Evolutionary conservation across 768 basidiomycete species (phyloP).

Genomic region (Termitomyces bulborhizus): DNA sequence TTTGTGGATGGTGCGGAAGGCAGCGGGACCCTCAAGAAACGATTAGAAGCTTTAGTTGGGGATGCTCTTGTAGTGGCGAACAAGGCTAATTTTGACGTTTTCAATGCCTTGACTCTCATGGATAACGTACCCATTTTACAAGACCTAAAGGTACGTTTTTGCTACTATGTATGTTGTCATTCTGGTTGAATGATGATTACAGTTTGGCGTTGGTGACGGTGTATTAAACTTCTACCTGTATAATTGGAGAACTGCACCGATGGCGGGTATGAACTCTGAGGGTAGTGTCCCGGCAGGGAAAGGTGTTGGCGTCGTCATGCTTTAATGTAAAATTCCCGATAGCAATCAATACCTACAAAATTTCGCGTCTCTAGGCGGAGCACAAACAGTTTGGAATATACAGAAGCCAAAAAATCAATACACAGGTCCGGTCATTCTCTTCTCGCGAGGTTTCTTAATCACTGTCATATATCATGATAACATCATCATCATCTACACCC

Average conservation of each 20-base stretch:
- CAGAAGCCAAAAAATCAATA: slow-evolving; percentile 9
- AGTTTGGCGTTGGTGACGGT: slow-evolving; percentile 95
- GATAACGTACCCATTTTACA: slow-evolving; percentile 82
- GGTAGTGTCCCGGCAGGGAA: slow-evolving; percentile 53
- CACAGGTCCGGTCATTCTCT: slow-evolving; percentile 6
- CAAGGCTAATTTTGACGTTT: slow-evolving; percentile 87
- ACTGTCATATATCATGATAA: slow-evolving; percentile 74
- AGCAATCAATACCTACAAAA: not conserved
- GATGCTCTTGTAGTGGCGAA: slow-evolving; percentile 82
- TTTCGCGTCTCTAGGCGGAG: not conserved
- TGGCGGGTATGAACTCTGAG: slow-evolving; percentile 65
- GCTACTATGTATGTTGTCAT: not conserved
- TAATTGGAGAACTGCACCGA: slow-evolving; percentile 84
- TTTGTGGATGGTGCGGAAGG: slow-evolving; percentile 57
- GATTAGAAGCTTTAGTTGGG: slow-evolving; percentile 64
- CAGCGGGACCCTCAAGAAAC: slow-evolving; percentile 56
- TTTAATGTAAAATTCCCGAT: slow-evolving; percentile 34
- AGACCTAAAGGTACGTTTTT: slow-evolving; percentile 66
- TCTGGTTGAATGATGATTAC: slow-evolving; percentile 3
- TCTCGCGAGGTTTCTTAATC: slow-evolving; percentile 34
- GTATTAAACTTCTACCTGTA: slow-evolving; percentile 89
- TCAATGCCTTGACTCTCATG: slow-evolving; percentile 93
- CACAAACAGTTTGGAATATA: not conserved
- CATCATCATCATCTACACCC: slow-evolving; percentile 80
- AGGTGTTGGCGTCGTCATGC: slow-evolving; percentile 93